Evolutionary conservation across 768 basidiomycete species (phyloP), one percentile per base, ranked within the genome.

Genomic region (Kwoniella shandongensis): DNA sequence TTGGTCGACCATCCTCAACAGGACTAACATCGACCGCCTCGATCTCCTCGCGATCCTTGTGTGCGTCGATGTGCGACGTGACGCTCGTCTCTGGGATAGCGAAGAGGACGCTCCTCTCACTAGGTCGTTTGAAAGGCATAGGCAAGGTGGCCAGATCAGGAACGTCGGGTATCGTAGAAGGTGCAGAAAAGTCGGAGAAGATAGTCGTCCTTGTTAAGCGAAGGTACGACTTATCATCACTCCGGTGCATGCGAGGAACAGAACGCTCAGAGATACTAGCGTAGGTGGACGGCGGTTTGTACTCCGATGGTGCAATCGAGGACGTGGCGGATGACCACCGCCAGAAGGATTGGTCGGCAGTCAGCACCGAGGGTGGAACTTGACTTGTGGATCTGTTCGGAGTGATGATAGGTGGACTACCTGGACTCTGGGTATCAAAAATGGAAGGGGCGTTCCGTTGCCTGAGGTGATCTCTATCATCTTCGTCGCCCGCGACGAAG

Each of bases 141-240:
- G 56, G 56, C n/a, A 58, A 20, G 15, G 41, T 36, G 12, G 41
- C 32, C 5, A 32, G 56, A 46, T 58, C 56, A 18, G 42, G 48
- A 17, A 58, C 35, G 25, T 58, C 56, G 2, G 56, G 56, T 25
- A 58, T 35, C 1, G 56, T 58, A 11, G 56, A 58, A 2, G 56
- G 56, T 35, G 56, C 56, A 18, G 49, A 51, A 26, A 51, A 58
- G 50, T 58, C 56, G 13, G 56, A 58, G 36, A 51, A 58, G 2
- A 58, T 44, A 20, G 56, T 58, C 0, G 49, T 58, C 15, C 56
- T 26, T 17, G 56, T 51, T 42, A 58, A 35, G 8, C 56, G 25
- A 2, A 58, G 36, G 35, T 51, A 58, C 2, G 56, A 58, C 22
- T 8, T 39, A 11, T 56, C 54, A 10, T 30, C 39, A 11, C 39